phyloP scores from a whole-genome alignment of 768 basidiomycete genomes.

The Crepidotus variabilis region DNA sequence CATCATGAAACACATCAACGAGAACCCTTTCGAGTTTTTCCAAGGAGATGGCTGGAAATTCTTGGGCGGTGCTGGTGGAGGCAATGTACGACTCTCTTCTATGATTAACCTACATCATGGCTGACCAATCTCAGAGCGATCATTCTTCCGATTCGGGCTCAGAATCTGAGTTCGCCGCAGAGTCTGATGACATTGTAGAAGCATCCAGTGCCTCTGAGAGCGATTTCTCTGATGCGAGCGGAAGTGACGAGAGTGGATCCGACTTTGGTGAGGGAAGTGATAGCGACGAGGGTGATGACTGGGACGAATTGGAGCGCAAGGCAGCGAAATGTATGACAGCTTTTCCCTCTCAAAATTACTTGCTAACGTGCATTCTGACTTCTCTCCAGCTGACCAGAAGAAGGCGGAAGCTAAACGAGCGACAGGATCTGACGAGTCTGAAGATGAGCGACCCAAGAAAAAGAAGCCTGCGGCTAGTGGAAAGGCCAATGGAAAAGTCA shows the following conservation, averaged over 20 bases:
- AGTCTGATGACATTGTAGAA: constrained; percentile 52
- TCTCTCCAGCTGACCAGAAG: constrained; percentile 43
- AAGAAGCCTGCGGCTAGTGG: constrained; percentile 30
- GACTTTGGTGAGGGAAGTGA: constrained; percentile 52
- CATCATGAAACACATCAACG: constrained; percentile 98
- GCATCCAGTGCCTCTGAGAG: constrained; percentile 59
- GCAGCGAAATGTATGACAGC: constrained; percentile 72
- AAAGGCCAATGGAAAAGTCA: constrained; percentile 41
- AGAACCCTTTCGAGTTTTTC: constrained; percentile 94
- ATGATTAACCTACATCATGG: not conserved
- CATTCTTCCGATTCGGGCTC: constrained; percentile 42
- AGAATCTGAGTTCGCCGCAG: constrained; percentile 52
- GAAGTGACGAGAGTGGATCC: constrained; percentile 62
- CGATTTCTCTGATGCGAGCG: constrained; percentile 63
- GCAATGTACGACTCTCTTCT: constrained; percentile 44
- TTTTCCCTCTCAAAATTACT: constrained; percentile 8
- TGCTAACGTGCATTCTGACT: constrained; percentile 7
- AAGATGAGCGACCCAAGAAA: constrained; percentile 44
- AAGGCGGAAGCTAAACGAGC: constrained; percentile 38
- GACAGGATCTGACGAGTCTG: constrained; percentile 51
- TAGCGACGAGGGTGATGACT: constrained; percentile 84
- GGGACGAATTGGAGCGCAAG: constrained; percentile 93
- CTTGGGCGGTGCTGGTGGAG: constrained; percentile 69
- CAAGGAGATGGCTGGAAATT: constrained; percentile 94
- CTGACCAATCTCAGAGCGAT: constrained; percentile 29